Percentiles rank a stretch among this genome's conserved stretches.
Evolutionary conservation across 2,329 filamentous ascomycete species (phyloP).

Genomic region (Chaetomium sp.): DNA sequence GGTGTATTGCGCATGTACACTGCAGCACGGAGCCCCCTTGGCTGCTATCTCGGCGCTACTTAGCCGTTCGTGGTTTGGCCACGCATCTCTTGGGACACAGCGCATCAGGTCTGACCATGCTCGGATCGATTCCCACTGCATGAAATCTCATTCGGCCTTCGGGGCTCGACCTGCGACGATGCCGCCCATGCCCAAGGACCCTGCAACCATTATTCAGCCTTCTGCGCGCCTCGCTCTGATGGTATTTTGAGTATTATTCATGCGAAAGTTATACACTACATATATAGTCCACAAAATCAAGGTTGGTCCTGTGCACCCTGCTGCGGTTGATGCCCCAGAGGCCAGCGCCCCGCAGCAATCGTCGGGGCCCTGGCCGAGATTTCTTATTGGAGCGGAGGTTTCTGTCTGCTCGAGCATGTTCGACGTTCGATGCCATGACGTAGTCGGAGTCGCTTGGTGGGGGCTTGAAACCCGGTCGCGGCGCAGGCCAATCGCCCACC

Average conservation of each 20-base stretch:
- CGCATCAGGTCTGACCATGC: not conserved
- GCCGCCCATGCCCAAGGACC: not conserved
- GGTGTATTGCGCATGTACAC: not conserved
- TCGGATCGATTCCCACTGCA: not conserved
- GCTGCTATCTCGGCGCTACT: not conserved
- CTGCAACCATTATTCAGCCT: not conserved
- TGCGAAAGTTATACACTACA: too few species aligned
- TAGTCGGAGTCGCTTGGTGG: slow-evolving; percentile 27
- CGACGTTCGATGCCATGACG: slow-evolving; percentile 21
- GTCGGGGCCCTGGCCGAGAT: slow-evolving; percentile 3
- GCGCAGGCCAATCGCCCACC: slow-evolving; percentile 5
- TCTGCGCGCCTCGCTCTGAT: not conserved
- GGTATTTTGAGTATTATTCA: too few species aligned
- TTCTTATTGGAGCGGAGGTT: slow-evolving; percentile 3
- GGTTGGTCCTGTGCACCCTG: not conserved
- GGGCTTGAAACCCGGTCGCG: slow-evolving; percentile 21
- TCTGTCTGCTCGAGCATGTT: not conserved
- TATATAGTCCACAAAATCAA: not conserved
- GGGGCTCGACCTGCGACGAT: not conserved
- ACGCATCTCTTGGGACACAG: not conserved
- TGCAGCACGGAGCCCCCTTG: slow-evolving; percentile 5
- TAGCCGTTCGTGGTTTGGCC: not conserved
- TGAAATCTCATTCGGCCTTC: not conserved
- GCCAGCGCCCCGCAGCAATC: slow-evolving; percentile 5
- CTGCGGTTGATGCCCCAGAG: not conserved